Base-by-base conservation (phyloP, 2,329 filamentous ascomycete genomes). In the Simplicillium sp. region DNA sequence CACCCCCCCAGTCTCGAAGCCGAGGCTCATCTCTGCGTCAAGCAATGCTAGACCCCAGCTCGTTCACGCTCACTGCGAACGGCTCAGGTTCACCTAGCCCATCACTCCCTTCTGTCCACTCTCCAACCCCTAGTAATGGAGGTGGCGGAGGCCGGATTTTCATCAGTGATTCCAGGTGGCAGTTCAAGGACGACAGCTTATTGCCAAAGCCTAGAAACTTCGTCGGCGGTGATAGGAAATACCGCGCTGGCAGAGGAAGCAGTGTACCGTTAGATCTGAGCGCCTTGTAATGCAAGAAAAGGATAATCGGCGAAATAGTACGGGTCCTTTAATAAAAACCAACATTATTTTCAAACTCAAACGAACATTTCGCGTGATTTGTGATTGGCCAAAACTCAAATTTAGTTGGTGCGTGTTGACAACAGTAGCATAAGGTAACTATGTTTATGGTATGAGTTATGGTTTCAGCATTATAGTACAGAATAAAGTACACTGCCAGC, bases 251-350 rank as follows among this genome's bases (percentile, higher is more conserved):
- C 8, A 77, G 90, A 56, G 90, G 88, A 28, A 96, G 88, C 65
- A 96, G 86, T 67, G 89, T 97, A 50, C 92, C 92, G 25, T 67
- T 97, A 52, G 87, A 97, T 67, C 62, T 98, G 56, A 77, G 70
- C 49, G 68, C 73, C 12, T 71, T 83, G 16, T 61, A 44, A 52
- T 11, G 29, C 13, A 12, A 12, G 17, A 25, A 29, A 31, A 14
- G 34, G 14, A 20, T 20, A 13, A 17, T 17, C 29, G 16, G 20
- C 20, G 20, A 25, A 25, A 25, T 25, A 25, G 20, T 6, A 25
- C 20, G 20, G 20, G 9, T 25, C 20, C 20, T 25, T 20, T 34
- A 34, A 33, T 34, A 39, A 16, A 15, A 34, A 16, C 28, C 7
- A 18, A 34, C 11, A 34, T 39, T 16, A 34, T 20, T 13, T 33